These are phyloP conservation scores for Carpinus viminea DNA, from an alignment of 306 rosid species.

Conservation along the genomic window DNA sequence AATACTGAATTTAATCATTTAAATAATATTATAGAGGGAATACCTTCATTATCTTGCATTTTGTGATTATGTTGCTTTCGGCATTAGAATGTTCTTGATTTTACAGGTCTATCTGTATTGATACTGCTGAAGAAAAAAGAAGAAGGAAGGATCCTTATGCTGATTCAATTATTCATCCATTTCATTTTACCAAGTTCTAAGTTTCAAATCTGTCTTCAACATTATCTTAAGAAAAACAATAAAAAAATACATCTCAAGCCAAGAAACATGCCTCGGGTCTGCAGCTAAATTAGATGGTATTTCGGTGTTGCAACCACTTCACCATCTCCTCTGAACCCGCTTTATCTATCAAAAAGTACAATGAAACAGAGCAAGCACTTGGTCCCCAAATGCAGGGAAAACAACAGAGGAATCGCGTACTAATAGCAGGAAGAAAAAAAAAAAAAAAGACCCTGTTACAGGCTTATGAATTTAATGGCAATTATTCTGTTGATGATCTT, in stretches of 20 bases:
- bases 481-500: constrained; percentile 14
- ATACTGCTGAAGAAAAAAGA: not conserved
- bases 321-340: constrained; percentile 33
- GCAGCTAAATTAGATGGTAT: constrained; percentile 24
- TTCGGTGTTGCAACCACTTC: constrained; percentile 12
- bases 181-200: too few species aligned
- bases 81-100: not conserved
- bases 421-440: constrained; percentile 22
- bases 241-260: constrained; percentile 18
- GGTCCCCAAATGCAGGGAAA: constrained; percentile 59
- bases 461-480: constrained; percentile 1
- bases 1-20: too few species aligned
- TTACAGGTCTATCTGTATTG: not conserved
- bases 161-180: not conserved
- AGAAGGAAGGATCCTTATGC: not conserved
- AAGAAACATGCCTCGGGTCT: constrained; percentile 23
- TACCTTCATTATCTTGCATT: not conserved
- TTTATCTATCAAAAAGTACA: constrained; percentile 30
- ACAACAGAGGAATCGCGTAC: constrained; percentile 25
- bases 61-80: not conserved
- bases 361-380: constrained; percentile 31
- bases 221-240: not conserved
- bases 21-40: not conserved
- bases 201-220: constrained; percentile 14
- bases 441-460: constrained; percentile 27